A percentile compares a stretch with the other conserved stretches of the same genome.
These are phyloP conservation scores for Malus hybrid DNA, from an alignment of 331 rosid species.

Conservation along the genomic window DNA sequence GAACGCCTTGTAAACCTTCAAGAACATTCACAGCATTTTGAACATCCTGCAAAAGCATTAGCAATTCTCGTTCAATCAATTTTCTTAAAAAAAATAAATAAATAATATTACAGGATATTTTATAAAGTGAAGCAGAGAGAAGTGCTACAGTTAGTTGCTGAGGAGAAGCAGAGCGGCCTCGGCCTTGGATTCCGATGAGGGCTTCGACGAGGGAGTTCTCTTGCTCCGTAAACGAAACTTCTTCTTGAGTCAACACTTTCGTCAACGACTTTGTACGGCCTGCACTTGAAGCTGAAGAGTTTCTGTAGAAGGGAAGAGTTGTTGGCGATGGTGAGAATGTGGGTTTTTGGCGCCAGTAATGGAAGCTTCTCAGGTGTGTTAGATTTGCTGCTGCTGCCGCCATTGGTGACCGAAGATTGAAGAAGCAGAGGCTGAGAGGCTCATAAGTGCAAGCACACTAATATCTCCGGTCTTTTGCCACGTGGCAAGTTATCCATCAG, in stretches of 20 bases:
- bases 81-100: not conserved
- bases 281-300: not conserved
- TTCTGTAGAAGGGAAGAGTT: conserved; percentile 1
- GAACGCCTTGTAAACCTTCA: conserved; percentile 58
- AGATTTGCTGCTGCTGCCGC: not conserved
- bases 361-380: not conserved
- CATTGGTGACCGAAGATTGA: conserved; percentile 20
- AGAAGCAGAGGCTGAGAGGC: not conserved
- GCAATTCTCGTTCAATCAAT: not conserved
- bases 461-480: not conserved
- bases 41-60: conserved; percentile 43
- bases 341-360: not conserved
- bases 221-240: conserved; percentile 40
- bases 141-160: conserved; percentile 50
- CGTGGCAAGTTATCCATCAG: conserved; percentile 13
- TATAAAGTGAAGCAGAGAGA: not conserved
- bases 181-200: conserved; percentile 78
- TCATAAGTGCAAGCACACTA: no score
- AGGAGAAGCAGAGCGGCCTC: conserved; percentile 86
- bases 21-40: conserved; percentile 61
- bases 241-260: conserved; percentile 19
- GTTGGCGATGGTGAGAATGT: not conserved
- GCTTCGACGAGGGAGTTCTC: conserved; percentile 70
- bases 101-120: not conserved
- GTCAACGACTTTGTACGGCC: conserved; percentile 5